Evolutionary conservation across 1,284 basidiomycete species (phyloP), one percentile per base, ranked within the genome.

Genomic region (Naganishia liquefaciens): DNA sequence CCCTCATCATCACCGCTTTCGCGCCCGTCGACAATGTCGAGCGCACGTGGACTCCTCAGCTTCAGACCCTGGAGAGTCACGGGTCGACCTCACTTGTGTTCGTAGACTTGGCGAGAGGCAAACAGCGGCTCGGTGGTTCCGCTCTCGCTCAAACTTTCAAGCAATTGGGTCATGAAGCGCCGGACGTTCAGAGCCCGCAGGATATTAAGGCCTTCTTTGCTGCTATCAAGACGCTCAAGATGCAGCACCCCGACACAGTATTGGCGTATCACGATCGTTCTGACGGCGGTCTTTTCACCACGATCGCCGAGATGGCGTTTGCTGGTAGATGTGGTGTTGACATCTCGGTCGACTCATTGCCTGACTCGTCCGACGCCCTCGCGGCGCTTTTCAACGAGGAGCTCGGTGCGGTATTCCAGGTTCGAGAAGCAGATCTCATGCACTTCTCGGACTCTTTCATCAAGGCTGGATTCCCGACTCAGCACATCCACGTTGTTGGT

Each of bases 241-340:
- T 79, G 64, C 80, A 80, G 4, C 79, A 85, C 54, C 84, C 86
- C 5, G 85, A 81, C 1, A 76, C 90, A 27, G 87, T 99, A 0
- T 82, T 98, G 44, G 94, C 96, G 0, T 99, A 99, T 77, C 96
- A 99, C 77, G 96, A 99, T 79, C 87, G 95, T 23, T 98, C 95
- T 0, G 96, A 99, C 73, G 96, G 96, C 63, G 96, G 95, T 51
- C 81, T 99, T 40, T 89, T 99, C 77, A 88, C 91, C 0, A 90
- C 94, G 4, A 76, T 97, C 37, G 88, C 83, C n/a, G 96, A 99
- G 80, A 99, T 99, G 96, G 85, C 87, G 50, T 98, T 99, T 73
- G 93, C 95, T 6, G 94, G 93, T 27, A 86, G 88, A 61, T 84
- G 86, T 11, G 96, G 96, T 37, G 84, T 87, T 33, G 76, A 80